Evolutionary conservation across 2,329 filamentous ascomycete genomes (phyloP).

Genomic region (Apiospora pterosperma): DNA sequence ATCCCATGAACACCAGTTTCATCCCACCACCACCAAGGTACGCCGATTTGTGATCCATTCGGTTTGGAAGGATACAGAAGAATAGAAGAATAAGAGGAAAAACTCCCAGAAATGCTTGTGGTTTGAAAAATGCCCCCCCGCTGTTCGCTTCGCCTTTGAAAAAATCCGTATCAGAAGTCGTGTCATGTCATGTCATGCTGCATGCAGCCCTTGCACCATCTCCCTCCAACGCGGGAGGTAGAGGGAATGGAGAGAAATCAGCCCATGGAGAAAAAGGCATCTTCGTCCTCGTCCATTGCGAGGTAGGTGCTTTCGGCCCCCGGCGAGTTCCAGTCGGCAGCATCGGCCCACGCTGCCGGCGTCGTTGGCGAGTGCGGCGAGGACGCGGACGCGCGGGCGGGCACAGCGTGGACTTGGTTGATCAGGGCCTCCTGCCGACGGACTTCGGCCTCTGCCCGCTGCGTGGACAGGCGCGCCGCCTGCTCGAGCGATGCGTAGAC

Average conservation of each 20-base stretch:
- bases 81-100: neutral
- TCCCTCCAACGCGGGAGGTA: neutral
- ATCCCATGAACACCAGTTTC: neutral
- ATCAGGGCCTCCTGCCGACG: slow-evolving; percentile 10
- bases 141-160: neutral
- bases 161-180: neutral
- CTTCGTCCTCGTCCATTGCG: slow-evolving; percentile 7
- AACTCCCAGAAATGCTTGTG: neutral
- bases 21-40: neutral
- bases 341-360: neutral
- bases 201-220: neutral
- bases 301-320: neutral
- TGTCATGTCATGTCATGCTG: slow-evolving; percentile 1
- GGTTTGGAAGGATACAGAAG: neutral
- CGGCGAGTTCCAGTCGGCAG: neutral
- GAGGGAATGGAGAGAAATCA: neutral
- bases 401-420: slow-evolving; percentile 5
- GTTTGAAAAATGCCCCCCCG: neutral
- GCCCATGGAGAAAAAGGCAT: slow-evolving; percentile 14
- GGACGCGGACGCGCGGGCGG: slow-evolving; percentile 10
- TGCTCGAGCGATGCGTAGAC: slow-evolving; percentile 29
- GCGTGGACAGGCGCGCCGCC: slow-evolving; percentile 23
- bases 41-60: neutral
- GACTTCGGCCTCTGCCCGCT: slow-evolving; percentile 15
- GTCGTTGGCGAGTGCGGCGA: neutral